Evolutionary conservation across 352 stramenopile species (phyloP).

Genomic region (Globisporangium nodosum): DNA sequence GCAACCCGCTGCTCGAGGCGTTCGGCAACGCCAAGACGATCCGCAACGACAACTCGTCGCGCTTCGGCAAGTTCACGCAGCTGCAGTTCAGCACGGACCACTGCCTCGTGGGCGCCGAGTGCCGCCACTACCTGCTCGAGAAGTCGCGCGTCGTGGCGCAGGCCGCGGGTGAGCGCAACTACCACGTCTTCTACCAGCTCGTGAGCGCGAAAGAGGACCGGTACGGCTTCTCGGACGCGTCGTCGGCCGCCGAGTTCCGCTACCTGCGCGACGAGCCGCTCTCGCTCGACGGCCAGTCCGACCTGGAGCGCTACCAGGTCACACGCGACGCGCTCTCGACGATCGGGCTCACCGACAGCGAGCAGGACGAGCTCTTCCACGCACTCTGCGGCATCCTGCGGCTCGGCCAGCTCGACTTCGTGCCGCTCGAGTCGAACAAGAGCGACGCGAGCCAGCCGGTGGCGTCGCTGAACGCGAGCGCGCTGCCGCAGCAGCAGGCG

Average conservation of each 20-base stretch:
- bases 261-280: conserved; percentile 75
- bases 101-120: conserved; percentile 85
- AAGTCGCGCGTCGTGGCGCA: conserved; percentile 94
- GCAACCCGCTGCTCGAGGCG: conserved; percentile 90
- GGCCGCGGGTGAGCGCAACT: conserved; percentile 92
- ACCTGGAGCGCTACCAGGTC: conserved; percentile 75
- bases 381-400: conserved; percentile 72
- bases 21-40: conserved; percentile 94
- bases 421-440: conserved; percentile 67
- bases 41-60: conserved; percentile 95
- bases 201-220: conserved; percentile 52
- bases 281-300: conserved; percentile 58
- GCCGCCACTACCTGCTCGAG: conserved; percentile 95
- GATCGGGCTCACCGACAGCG: conserved; percentile 60
- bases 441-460: conserved; percentile 68
- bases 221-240: conserved; percentile 53
- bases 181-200: conserved; percentile 99
- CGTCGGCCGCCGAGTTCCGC: conserved; percentile 41
- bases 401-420: conserved; percentile 80
- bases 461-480: conserved; percentile 29
- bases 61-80: conserved; percentile 95
- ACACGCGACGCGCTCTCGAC: conserved; percentile 73
- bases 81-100: conserved; percentile 89
- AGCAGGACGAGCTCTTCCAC: conserved; percentile 72
- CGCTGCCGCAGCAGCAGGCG: conserved; percentile 14